Evolutionary conservation across 345 rosid species (phyloP), one percentile per base, ranked within the genome.

Genomic region (Populus euphratica): DNA sequence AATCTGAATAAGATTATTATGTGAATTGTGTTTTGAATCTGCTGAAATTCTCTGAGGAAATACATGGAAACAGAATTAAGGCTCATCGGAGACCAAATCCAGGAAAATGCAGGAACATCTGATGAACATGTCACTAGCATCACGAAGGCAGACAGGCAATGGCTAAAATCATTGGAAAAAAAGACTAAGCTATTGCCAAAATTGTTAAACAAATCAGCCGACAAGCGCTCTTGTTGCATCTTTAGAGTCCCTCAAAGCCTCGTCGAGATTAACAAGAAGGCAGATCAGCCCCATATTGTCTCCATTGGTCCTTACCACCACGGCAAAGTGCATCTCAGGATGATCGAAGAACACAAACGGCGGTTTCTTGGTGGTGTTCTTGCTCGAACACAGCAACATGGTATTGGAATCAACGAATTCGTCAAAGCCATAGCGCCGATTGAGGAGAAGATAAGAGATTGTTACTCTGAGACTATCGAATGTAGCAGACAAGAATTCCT

Each of bases 271-370:
- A 83, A 86, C 36, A 44, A 70, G 27, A 78, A 84, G 47, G 84
- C 86, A 1, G 87, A 87, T 59, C 79, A 82, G 50, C 94, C 90
- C 1, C 85, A 81, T 38, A 74, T 85, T 5, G 82, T 88, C 61
- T 87, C 91, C 7, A 88, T 87, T 2, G 90, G 89, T 0, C 89
- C 89, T 5, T 86, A 85, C 31, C 88, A 84, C 82, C 83, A 82
- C 31, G 88, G 84, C 13, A 78, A 79, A 38, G 63, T 35, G 8
- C 83, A 80, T 27, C 78, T 88, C 36, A 13, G 69, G 77, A 85
- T 85, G 87, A 82, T 90, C 50, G 78, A 88, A 68, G 84, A 88
- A 71, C 93, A 88, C 85, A 90, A 89, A 44, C 72, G 84, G 75
- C 64, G 76, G 18, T 84, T 72, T 61, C 81, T 89, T 2, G 68